A percentile compares a stretch with the other conserved stretches of the same genome.
phyloP scores from a whole-genome alignment of 2,329 filamentous ascomycete genomes.

The Fusarium denticulatum region DNA sequence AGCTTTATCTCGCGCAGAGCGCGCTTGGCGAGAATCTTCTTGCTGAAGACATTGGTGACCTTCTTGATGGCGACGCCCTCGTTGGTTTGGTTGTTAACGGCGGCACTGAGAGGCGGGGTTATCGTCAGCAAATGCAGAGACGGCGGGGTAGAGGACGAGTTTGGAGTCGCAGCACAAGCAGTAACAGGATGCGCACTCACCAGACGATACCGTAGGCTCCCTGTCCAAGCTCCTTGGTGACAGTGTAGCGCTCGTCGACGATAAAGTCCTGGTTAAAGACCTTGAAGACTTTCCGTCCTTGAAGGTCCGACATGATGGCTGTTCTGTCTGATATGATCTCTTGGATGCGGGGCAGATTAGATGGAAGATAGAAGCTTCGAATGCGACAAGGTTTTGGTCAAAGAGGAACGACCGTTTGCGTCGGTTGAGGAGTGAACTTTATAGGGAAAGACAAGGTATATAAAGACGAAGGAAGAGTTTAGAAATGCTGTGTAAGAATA shows the following conservation, averaged over 20 bases:
- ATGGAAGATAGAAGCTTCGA: conserved; percentile 6
- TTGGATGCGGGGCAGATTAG: conserved; percentile 25
- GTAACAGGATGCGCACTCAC: conserved; percentile 60
- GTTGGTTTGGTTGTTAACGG: conserved; percentile 87
- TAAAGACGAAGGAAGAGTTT: not conserved
- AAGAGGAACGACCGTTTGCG: not conserved
- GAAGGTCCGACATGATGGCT: conserved; percentile 52
- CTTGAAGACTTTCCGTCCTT: conserved; percentile 90
- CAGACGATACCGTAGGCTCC: conserved; percentile 99
- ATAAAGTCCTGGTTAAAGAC: conserved; percentile 99
- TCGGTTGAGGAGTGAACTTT: not conserved
- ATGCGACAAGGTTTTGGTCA: conserved; percentile 13
- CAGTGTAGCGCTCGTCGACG: conserved; percentile 97
- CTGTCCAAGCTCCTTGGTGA: conserved; percentile 98
- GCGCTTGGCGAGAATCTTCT: conserved; percentile 99
- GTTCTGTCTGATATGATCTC: conserved; percentile 5
- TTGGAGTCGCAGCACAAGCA: conserved; percentile 21
- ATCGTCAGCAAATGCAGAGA: conserved; percentile 41
- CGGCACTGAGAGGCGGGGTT: conserved; percentile 71
- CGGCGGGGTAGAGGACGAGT: conserved; percentile 42
- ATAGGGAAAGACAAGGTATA: not conserved
- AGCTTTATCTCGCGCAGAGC: conserved; percentile 98
- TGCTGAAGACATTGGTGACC: conserved; percentile 99
- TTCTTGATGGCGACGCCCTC: conserved; percentile 99
- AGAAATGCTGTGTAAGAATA: conserved; percentile 15